These are phyloP conservation scores for Paecilomyces dactylethromorphus DNA, from an alignment of 2,329 filamentous ascomycete genomes.

Conservation along the genomic window DNA sequence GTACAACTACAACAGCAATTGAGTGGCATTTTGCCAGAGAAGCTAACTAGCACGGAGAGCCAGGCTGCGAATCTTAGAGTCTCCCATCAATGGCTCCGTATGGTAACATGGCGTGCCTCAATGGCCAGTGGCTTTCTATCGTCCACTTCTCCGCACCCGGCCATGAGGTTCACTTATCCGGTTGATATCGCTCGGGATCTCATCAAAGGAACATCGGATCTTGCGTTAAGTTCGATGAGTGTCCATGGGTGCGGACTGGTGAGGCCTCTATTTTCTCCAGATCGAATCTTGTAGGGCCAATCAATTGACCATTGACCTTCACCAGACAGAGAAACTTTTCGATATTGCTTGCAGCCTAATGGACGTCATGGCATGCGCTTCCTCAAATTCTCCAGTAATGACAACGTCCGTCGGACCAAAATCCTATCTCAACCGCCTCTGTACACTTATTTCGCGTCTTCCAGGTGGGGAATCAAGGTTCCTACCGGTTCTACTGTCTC, in stretches of 20 bases:
- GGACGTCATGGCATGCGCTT: constrained; percentile 60
- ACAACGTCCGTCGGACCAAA: background rate
- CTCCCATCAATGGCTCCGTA: background rate
- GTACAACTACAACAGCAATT: constrained; percentile 55
- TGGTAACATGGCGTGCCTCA: background rate
- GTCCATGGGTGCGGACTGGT: constrained; percentile 52
- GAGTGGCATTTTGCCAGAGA: background rate
- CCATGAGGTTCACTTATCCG: constrained; percentile 56
- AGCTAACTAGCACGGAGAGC: background rate
- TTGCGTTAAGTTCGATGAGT: constrained; percentile 65
- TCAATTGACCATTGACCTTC: background rate
- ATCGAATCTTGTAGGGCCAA: background rate
- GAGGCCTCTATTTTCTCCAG: background rate
- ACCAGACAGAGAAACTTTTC: constrained; percentile 67
- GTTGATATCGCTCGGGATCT: constrained; percentile 56
- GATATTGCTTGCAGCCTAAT: constrained; percentile 66
- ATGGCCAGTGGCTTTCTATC: constrained; percentile 34
- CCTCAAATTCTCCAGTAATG: constrained; percentile 31
- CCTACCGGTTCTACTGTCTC: background rate
- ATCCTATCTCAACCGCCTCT: background rate
- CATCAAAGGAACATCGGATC: constrained; percentile 58
- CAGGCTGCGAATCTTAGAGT: background rate
- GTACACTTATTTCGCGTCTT: background rate
- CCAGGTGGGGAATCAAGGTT: background rate
- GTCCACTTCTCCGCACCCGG: constrained; percentile 48